A percentile compares a stretch with the other conserved stretches of the same genome.
Conservation (phyloP, 208 protist genomes). For the Lotmaria passim region DNA sequence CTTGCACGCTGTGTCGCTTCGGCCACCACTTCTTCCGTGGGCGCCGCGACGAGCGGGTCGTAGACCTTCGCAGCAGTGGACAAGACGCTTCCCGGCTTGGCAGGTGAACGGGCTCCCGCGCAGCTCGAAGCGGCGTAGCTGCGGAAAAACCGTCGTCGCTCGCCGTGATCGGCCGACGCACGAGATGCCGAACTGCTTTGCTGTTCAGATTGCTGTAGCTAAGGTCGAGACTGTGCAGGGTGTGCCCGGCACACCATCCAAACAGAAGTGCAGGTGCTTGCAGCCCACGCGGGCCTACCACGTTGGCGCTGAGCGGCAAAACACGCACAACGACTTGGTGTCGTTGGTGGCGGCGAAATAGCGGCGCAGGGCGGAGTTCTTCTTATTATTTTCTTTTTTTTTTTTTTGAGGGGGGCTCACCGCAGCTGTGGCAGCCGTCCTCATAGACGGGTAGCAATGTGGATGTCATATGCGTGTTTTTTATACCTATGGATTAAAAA, state of each 20-base stretch:
- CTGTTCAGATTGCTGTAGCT: conserved; percentile 58
- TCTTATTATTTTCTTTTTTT: too few species aligned
- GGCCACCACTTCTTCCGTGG: background rate
- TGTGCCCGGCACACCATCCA: conserved; percentile 34
- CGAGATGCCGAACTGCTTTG: conserved; percentile 29
- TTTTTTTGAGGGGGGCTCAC: conserved; percentile 19
- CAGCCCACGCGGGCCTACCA: conserved; percentile 56
- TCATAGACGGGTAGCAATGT: conserved; percentile 34
- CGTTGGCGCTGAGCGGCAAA: conserved; percentile 53
- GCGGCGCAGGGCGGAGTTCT: conserved; percentile 28
- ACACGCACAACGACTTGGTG: conserved; percentile 22
- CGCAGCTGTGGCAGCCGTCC: conserved; percentile 14
- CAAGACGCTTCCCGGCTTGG: conserved; percentile 59
- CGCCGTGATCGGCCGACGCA: conserved; percentile 14
- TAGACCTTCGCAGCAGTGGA: conserved; percentile 53
- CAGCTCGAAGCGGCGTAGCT: conserved; percentile 55
- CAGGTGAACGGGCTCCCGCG: conserved; percentile 70
- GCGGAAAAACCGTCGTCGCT: conserved; percentile 38
- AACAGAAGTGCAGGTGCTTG: conserved; percentile 39
- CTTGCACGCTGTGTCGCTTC: background rate
- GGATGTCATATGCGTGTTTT: conserved; percentile 13
- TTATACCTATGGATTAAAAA: too few species aligned
- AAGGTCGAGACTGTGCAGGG: conserved; percentile 58
- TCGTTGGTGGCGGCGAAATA: conserved; percentile 9
- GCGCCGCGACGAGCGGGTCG: background rate